A percentile compares a stretch with the other conserved stretches of the same genome.
phyloP scores from a whole-genome alignment of 345 rosid genomes.

The Camelina sativa region DNA sequence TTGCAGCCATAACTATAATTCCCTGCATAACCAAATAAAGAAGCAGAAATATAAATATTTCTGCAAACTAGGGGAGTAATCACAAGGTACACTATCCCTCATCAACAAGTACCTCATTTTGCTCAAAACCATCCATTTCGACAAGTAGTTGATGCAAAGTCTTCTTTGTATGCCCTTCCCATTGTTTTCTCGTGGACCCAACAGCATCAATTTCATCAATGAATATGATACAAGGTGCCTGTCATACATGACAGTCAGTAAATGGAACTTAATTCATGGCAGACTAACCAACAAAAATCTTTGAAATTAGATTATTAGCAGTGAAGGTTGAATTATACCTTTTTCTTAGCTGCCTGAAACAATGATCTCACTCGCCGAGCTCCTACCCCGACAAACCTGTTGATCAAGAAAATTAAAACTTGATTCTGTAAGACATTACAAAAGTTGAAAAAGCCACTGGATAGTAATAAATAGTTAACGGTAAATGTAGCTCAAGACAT shows the following conservation, averaged over 20 bases:
- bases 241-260: slow-evolving; percentile 33
- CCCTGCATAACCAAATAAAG: slow-evolving; percentile 59
- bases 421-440: slow-evolving; percentile 2
- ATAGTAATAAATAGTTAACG: slow-evolving; percentile 17
- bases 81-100: slow-evolving; percentile 9
- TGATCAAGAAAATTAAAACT: slow-evolving; percentile 26
- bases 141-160: slow-evolving; percentile 98
- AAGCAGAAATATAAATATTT: slow-evolving; percentile 13
- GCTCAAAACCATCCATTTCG: slow-evolving; percentile 99
- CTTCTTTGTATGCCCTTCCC: slow-evolving; percentile 99
- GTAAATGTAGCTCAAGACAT: slow-evolving; percentile 6
- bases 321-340: slow-evolving; percentile 53
- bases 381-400: slow-evolving; percentile 99
- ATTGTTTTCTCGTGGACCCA: slow-evolving; percentile 96
- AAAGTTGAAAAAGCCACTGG: neutral
- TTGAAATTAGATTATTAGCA: neutral
- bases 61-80: slow-evolving; percentile 4
- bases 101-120: slow-evolving; percentile 72
- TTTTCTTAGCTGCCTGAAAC: slow-evolving; percentile 96
- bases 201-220: slow-evolving; percentile 99
- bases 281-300: slow-evolving; percentile 9
- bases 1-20: slow-evolving; percentile 97
- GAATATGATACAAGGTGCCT: slow-evolving; percentile 99
- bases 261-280: slow-evolving; percentile 2
- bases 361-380: slow-evolving; percentile 96